Conservation (phyloP, 2,329 filamentous ascomycete species). For the Didymella segeticola region DNA sequence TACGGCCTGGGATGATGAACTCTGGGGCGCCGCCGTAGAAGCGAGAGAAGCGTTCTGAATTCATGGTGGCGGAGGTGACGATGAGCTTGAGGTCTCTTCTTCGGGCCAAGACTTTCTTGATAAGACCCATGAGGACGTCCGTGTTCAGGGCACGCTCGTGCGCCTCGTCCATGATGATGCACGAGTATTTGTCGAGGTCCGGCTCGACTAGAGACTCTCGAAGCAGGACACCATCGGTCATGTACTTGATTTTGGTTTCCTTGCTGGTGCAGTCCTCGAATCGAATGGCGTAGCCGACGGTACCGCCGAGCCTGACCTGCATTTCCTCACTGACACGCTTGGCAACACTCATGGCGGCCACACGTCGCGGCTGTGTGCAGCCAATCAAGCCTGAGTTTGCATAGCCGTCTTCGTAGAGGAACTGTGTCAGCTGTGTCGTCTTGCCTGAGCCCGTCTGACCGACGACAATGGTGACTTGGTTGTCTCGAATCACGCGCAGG, state of each 20-base stretch:
- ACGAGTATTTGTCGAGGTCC: slow-evolving; percentile 94
- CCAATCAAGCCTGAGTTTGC: slow-evolving; percentile 87
- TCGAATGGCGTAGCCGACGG: slow-evolving; percentile 95
- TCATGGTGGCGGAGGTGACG: slow-evolving; percentile 98
- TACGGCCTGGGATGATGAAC: slow-evolving; percentile 93
- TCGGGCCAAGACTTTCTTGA: slow-evolving; percentile 94
- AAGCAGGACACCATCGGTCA: slow-evolving; percentile 96
- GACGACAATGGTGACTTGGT: slow-evolving; percentile 95
- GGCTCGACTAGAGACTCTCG: slow-evolving; percentile 91
- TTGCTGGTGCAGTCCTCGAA: slow-evolving; percentile 98
- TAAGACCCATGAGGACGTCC: slow-evolving; percentile 94
- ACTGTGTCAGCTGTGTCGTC: slow-evolving; percentile 96
- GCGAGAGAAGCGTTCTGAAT: slow-evolving; percentile 91
- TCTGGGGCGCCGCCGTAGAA: slow-evolving; percentile 97
- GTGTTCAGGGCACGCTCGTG: slow-evolving; percentile 97
- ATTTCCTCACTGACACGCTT: slow-evolving; percentile 99
- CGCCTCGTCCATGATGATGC: slow-evolving; percentile 99
- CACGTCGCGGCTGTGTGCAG: slow-evolving; percentile 93
- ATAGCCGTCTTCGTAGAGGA: slow-evolving; percentile 94
- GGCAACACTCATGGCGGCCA: slow-evolving; percentile 98
- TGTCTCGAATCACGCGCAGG: slow-evolving; percentile 89
- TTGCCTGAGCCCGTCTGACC: slow-evolving; percentile 98
- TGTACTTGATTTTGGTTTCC: slow-evolving; percentile 96
- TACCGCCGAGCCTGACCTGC: slow-evolving; percentile 86
- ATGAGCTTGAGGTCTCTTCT: slow-evolving; percentile 93